Percentiles rank a stretch among this genome's conserved stretches.
Conservation (phyloP, 768 basidiomycete genomes). For the Hemileccinum rubropunctum region DNA sequence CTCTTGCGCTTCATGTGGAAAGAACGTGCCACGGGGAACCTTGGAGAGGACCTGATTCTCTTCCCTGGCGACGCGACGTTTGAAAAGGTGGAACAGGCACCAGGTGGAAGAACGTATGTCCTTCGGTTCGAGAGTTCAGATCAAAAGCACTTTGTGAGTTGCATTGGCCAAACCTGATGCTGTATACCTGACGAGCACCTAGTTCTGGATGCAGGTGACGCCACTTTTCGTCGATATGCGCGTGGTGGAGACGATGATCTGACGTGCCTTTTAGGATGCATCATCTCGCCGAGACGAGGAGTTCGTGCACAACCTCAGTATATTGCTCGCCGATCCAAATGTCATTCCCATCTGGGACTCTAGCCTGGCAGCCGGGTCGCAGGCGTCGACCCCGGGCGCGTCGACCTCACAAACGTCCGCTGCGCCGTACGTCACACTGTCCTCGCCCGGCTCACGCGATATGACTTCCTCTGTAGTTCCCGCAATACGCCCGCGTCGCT, state of each 20-base stretch:
- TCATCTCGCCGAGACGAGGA: slow-evolving; percentile 66
- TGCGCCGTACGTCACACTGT: slow-evolving; percentile 15
- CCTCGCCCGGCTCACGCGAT: not conserved
- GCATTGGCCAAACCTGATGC: not conserved
- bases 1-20: slow-evolving; percentile 81
- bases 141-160: slow-evolving; percentile 82
- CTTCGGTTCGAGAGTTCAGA: slow-evolving; percentile 91
- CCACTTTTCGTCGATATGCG: not conserved
- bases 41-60: slow-evolving; percentile 81
- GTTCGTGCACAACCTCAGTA: slow-evolving; percentile 70
- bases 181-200: slow-evolving; percentile 3
- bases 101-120: slow-evolving; percentile 72
- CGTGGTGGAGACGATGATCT: slow-evolving; percentile 1
- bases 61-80: slow-evolving; percentile 87
- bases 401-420: slow-evolving; percentile 36
- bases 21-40: slow-evolving; percentile 56
- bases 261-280: slow-evolving; percentile 49
- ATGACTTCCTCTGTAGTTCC: slow-evolving; percentile 8
- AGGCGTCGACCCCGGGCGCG: slow-evolving; percentile 39
- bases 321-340: slow-evolving; percentile 64
- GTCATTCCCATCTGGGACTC: slow-evolving; percentile 58
- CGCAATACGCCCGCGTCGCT: slow-evolving; percentile 5
- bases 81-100: slow-evolving; percentile 64
- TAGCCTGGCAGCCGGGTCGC: slow-evolving; percentile 35
- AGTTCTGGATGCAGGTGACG: slow-evolving; percentile 89